Conservation (phyloP, 495 filamentous ascomycete species). For the Podospora conica region DNA sequence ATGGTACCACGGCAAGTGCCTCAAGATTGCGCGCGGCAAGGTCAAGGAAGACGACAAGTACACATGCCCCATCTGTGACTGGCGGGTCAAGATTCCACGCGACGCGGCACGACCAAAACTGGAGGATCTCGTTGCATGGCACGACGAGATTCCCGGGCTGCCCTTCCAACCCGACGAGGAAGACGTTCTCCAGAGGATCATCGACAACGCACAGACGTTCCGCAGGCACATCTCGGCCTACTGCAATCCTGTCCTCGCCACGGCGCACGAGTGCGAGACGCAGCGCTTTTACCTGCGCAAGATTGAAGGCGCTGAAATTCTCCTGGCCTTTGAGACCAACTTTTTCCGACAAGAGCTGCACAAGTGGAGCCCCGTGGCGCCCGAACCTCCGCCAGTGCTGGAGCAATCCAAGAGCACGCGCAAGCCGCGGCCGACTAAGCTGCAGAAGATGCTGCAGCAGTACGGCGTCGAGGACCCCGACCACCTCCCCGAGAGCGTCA, state of each 20-base stretch:
- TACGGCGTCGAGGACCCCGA: constrained; percentile 82
- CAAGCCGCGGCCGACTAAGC: constrained; percentile 94
- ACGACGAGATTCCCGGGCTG: constrained; percentile 70
- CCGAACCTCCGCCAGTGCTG: constrained; percentile 72
- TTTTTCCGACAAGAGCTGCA: constrained; percentile 96
- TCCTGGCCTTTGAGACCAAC: constrained; percentile 89
- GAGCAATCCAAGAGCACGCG: constrained; percentile 87
- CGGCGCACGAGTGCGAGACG: constrained; percentile 75
- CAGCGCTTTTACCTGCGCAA: constrained; percentile 98
- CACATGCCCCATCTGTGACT: constrained; percentile 97
- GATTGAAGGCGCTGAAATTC: constrained; percentile 94
- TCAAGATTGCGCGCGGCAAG: constrained; percentile 96
- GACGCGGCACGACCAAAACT: constrained; percentile 94
- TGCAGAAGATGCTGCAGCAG: constrained; percentile 89
- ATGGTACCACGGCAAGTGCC: constrained; percentile 98
- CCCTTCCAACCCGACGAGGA: constrained; percentile 98
- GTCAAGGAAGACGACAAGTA: constrained; percentile 98
- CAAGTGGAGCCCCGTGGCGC: constrained; percentile 90
- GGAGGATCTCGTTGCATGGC: constrained; percentile 84
- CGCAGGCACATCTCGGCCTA: constrained; percentile 72
- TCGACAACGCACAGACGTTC: constrained; percentile 77
- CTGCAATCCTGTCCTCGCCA: constrained; percentile 74
- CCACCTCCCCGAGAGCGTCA: constrained; percentile 73
- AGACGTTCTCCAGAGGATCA: constrained; percentile 72
- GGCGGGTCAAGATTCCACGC: constrained; percentile 95